Base-by-base conservation (phyloP, 495 filamentous ascomycete species). In the Delitschia confertaspora region DNA sequence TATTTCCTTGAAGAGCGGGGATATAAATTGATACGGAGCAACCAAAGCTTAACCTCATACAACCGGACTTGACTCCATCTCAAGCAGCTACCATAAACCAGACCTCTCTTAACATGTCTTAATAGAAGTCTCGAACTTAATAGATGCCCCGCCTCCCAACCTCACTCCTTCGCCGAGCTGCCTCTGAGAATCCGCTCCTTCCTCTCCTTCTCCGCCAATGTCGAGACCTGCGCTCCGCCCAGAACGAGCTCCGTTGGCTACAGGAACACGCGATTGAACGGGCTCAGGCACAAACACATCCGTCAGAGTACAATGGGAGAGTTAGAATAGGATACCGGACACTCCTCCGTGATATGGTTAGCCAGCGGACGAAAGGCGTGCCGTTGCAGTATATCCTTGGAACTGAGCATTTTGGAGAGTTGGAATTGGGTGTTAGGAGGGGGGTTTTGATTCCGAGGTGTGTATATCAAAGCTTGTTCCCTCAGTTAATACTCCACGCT, bases 371-470 rank as follows among this genome's bases (percentile, higher is more conserved):
- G 2, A 60, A 47, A 20, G 88, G 88, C 1, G 64, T 72, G 26
- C 91, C 91, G 0, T 65, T 98, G 5, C 91, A 96, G 57, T 98
- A 95, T 56, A 73, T 95, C 8, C 68, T 98, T 3, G 88, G 88
- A 0, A 77, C 78, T 11, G 88, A 96, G 57, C 88, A 83, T 9
- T 95, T 98, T 58, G 88, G 88, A 0, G 66, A 78, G 2, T 61
- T 95, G 9, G 79, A 88, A 29, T 83, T 98, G n/a, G 63, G 70
- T 27, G 93, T 86, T 51, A 62, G 65, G 25, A 72, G 66, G 10
- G 83, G 83, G 0, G 88, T 95, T 0, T 61, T 98, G 32, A 94
- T 98, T 49, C 89, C 89, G 21, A 71, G 88, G 76, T 87, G 24
- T 1, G 60, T 56, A 4, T 13, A 10, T 14, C 13, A 40, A 3